Percentiles rank a stretch among this genome's conserved stretches.
These are phyloP conservation scores for Tylopilus plumbeoviolaceoides DNA, from an alignment of 768 basidiomycete species.

Conservation along the genomic window DNA sequence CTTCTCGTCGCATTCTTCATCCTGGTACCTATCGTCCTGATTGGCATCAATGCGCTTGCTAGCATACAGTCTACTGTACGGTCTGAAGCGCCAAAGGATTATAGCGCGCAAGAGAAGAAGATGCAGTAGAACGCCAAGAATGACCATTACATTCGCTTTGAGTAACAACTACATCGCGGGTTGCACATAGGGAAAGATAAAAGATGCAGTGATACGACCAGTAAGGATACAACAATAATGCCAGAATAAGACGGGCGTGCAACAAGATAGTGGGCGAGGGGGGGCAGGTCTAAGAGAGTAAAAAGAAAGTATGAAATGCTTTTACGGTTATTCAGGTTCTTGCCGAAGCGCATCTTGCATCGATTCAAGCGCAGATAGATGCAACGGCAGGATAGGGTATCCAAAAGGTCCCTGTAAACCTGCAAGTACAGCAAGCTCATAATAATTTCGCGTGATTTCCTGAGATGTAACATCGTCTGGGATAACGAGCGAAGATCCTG, in stretches of 20 bases:
- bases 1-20: conserved; percentile 66
- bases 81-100: conserved; percentile 61
- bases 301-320: neutral
- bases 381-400: conserved; percentile 45
- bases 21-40: conserved; percentile 58
- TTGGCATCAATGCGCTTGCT: conserved; percentile 63
- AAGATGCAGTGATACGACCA: conserved; percentile 21
- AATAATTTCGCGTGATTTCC: conserved; percentile 66
- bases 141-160: conserved; percentile 14
- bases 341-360: conserved; percentile 39
- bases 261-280: conserved; percentile 4
- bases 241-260: conserved; percentile 7
- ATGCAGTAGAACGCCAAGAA: conserved; percentile 48
- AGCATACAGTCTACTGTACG: conserved; percentile 71
- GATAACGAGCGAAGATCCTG: conserved; percentile 34
- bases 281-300: conserved; percentile 13
- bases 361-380: conserved; percentile 54
- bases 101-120: conserved; percentile 70
- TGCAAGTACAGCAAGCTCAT: conserved; percentile 65
- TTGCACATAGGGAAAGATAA: conserved; percentile 20
- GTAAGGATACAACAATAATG: conserved; percentile 31
- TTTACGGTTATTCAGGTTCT: conserved; percentile 19
- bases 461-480: conserved; percentile 33
- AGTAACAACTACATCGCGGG: conserved; percentile 16
- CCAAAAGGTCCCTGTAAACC: conserved; percentile 38